Evolutionary conservation across 305 asterid genomes (phyloP).

Genomic region (Fraxinus ornus): DNA sequence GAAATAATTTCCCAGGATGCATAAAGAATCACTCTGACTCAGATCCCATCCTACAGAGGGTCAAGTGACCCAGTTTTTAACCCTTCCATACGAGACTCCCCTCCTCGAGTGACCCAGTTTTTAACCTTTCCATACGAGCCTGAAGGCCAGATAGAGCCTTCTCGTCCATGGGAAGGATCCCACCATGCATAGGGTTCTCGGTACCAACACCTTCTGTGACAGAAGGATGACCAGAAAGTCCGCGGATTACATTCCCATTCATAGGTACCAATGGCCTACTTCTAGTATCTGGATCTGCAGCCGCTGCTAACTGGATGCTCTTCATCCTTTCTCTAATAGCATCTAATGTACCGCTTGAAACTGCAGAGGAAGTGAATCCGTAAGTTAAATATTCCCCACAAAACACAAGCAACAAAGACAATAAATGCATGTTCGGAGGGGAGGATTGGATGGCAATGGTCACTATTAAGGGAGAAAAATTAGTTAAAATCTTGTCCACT

Average conservation of each 20-base stretch:
- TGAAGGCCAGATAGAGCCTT: conserved; percentile 95
- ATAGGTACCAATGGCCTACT: conserved; percentile 56
- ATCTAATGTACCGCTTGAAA: conserved; percentile 79
- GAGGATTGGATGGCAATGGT: not conserved
- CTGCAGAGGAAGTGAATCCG: conserved; percentile 44
- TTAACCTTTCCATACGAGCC: conserved; percentile 98
- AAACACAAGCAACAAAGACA: not conserved
- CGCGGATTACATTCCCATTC: conserved; percentile 47
- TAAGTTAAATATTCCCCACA: not conserved
- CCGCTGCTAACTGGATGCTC: conserved; percentile 88
- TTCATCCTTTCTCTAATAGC: conserved; percentile 99
- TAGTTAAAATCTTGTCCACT: not conserved
- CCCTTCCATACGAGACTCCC: not conserved
- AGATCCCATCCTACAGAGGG: conserved; percentile 35
- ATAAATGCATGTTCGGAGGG: not conserved
- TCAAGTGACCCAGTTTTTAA: conserved; percentile 62
- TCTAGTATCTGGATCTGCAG: conserved; percentile 60
- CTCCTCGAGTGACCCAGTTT: conserved; percentile 73
- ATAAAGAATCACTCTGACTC: conserved; percentile 22
- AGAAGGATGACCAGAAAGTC: conserved; percentile 38
- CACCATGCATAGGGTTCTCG: conserved; percentile 52
- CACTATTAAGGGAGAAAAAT: not conserved
- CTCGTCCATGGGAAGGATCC: conserved; percentile 98
- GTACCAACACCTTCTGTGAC: conserved; percentile 40
- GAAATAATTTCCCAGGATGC: conserved; percentile 31